Evolutionary conservation across 495 filamentous ascomycete species (phyloP), one percentile per base, ranked within the genome.

Genomic region (Daldinia grandis): DNA sequence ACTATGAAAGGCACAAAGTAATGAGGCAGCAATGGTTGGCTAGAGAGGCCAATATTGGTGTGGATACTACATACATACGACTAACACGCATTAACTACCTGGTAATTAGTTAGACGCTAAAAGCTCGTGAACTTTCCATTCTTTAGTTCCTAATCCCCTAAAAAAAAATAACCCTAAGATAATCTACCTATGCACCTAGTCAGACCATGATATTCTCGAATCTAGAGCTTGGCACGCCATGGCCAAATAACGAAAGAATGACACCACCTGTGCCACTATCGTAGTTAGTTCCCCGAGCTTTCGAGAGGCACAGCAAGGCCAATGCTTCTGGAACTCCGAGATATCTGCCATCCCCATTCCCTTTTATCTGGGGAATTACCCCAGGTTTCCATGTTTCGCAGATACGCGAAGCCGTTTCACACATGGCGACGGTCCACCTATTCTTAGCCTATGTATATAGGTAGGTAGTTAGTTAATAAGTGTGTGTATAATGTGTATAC

Each of bases 151-250:
- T 25, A 49, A 49, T 7, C 7, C 17, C 21, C 44, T 25, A 49
- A 53, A 30, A 27, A n/a, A n/a, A n/a, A n/a, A n/a, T n/a, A n/a
- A 53, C 0, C 49, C 24, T 53, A 53, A 30, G 19, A 21, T 28
- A 28, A 27, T 25, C 24, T 27, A 50, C n/a, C n/a, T n/a, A 10
- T 17, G 1, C 1, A 6, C 1, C 47, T 5, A 12, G 17, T 3
- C 25, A 50, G 10, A 21, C 56, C 38, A 58, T 44, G 38, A 60
- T 47, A 61, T 53, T 58, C 49, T 58, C 33, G 44, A 62, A 63
- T 44, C 17, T 25, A 17, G 17, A 30, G 42, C 69, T 68, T 72
- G 64, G 69, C 69, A 68, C 59, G 40, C 63, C 69, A 72, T 72
- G 55, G 38, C 50, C 44, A 31, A 17, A 67, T 54, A 30, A 6